These are phyloP conservation scores for Brassica carinata DNA, from an alignment of 345 rosid genomes.

Conservation along the genomic window DNA sequence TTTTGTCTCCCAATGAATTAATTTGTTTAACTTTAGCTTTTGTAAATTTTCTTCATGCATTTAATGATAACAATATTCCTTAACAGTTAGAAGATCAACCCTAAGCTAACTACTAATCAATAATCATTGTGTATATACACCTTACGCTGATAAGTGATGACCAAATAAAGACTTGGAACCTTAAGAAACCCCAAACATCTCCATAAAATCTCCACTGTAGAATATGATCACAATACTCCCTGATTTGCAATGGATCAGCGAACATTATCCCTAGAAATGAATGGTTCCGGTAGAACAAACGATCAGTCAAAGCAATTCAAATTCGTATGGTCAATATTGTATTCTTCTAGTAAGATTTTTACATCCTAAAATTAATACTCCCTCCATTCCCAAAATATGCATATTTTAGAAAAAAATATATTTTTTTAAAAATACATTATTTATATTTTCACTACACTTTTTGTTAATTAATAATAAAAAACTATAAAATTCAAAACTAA, in stretches of 20 bases:
- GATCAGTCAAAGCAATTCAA: background rate
- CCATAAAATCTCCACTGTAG: constrained; percentile 11
- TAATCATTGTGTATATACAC: constrained; percentile 12
- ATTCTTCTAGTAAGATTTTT: background rate
- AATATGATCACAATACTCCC: background rate
- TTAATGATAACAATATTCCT: constrained; percentile 38
- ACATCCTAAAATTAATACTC: background rate
- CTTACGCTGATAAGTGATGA: background rate
- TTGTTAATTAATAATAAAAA: too few relatives aligned
- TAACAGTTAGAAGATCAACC: constrained; percentile 34
- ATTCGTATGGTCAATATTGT: background rate
- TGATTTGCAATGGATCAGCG: background rate
- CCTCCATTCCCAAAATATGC: too few relatives aligned
- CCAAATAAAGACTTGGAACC: constrained; percentile 8
- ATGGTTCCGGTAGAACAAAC: background rate
- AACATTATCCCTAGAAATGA: background rate
- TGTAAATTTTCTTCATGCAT: constrained; percentile 45
- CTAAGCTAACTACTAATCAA: constrained; percentile 34
- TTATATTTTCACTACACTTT: too few relatives aligned
- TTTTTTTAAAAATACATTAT: too few relatives aligned
- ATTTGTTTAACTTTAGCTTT: constrained; percentile 29
- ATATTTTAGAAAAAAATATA: too few relatives aligned
- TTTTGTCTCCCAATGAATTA: constrained; percentile 52
- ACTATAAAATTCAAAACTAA: too few relatives aligned
- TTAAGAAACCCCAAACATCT: constrained; percentile 30